Conservation (phyloP, 495 filamentous ascomycete species). For the Podospora conica region DNA sequence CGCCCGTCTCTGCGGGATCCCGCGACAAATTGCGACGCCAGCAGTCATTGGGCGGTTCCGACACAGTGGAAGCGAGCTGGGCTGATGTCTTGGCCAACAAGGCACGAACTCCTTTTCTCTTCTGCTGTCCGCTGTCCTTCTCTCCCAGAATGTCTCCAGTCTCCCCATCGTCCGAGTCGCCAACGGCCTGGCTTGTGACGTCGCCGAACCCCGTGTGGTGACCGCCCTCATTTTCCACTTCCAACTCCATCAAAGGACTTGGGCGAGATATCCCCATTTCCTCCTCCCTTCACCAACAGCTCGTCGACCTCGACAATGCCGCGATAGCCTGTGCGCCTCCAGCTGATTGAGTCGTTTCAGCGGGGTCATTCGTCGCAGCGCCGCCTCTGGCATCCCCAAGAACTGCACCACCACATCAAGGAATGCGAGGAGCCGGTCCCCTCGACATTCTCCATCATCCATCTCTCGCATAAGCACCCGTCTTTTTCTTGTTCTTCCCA, state of each 20-base stretch:
- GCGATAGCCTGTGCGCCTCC: background rate
- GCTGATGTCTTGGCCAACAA: background rate
- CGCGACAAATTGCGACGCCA: background rate
- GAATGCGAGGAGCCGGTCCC: background rate
- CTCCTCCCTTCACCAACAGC: background rate
- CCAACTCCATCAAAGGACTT: background rate
- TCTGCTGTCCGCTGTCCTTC: background rate
- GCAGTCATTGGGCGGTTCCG: background rate
- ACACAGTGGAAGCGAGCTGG: background rate
- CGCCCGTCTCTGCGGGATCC: background rate
- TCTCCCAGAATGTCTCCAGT: background rate
- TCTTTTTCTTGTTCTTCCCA: background rate
- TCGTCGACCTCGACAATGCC: background rate
- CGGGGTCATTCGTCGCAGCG: background rate
- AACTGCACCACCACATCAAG: background rate
- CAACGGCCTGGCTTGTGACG: background rate
- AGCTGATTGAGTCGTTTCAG: background rate
- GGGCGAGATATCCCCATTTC: background rate
- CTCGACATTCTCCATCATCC: background rate
- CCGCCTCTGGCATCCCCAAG: background rate
- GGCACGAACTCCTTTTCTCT: background rate
- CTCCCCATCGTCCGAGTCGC: background rate
- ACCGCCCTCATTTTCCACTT: background rate
- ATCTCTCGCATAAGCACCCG: background rate
- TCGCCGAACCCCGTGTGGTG: background rate